These are phyloP conservation scores for Fusarium agapanthi DNA, from an alignment of 2,329 filamentous ascomycete species.

Conservation along the genomic window DNA sequence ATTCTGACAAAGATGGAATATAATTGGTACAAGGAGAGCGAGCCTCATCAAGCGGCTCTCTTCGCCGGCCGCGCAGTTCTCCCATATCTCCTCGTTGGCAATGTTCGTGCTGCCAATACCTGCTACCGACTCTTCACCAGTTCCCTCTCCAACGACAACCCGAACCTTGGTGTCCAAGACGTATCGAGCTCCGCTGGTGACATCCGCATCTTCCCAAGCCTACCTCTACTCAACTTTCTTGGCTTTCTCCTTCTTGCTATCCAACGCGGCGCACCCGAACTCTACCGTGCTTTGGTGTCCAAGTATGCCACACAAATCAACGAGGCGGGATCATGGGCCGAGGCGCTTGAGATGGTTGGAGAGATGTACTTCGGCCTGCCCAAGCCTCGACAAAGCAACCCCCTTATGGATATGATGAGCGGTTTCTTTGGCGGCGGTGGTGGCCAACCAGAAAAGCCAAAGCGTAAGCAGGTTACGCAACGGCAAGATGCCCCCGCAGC, in stretches of 20 bases:
- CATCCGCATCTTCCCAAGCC: conserved; percentile 82
- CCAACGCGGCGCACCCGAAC: conserved; percentile 78
- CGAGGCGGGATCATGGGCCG: conserved; percentile 81
- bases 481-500: conserved; percentile 60
- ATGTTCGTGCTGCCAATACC: conserved; percentile 87
- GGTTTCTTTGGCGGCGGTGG: conserved; percentile 84
- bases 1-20: conserved; percentile 86
- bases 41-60: conserved; percentile 84
- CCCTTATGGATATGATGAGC: conserved; percentile 97
- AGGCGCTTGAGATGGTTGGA: conserved; percentile 83
- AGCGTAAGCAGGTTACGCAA: conserved; percentile 55
- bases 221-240: conserved; percentile 96
- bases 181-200: conserved; percentile 80
- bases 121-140: conserved; percentile 73
- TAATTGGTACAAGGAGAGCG: conserved; percentile 90
- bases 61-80: conserved; percentile 89
- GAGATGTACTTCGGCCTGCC: conserved; percentile 97
- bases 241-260: conserved; percentile 84
- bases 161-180: conserved; percentile 76
- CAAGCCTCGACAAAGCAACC: conserved; percentile 88
- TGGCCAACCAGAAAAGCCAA: conserved; percentile 44
- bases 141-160: conserved; percentile 52
- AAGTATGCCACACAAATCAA: conserved; percentile 84
- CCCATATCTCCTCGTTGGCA: conserved; percentile 89
- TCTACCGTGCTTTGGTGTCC: conserved; percentile 81